Base-by-base conservation (phyloP, 176 grass and related monocot genomes). In the Juncus inflexus region DNA sequence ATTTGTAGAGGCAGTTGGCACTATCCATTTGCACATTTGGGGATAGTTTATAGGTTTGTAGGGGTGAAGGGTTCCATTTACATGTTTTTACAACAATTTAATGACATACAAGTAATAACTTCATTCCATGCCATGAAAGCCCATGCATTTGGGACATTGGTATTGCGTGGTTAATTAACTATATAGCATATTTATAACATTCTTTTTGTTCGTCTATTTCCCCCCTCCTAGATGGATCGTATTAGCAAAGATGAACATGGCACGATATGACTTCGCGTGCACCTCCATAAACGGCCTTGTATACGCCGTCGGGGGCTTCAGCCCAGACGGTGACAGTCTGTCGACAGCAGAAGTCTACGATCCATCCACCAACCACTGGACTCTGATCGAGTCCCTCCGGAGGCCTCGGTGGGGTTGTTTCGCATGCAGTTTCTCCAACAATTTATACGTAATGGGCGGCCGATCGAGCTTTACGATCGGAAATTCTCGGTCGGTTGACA, bases 401-500 rank as follows among this genome's bases (percentile, higher is more conserved):
- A 35, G 84, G 19, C 87, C 91, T 2, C 70, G 91, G 12, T 96
- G 76, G 79, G 87, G 87, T 1, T 87, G 79, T 58, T 96, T 96
- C 2, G 87, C 73, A 9, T 64, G 36, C 4, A 42, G 81, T 3
- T 74, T 90, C 7, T 7, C 42, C 2, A 51, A 55, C 58, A 78
- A 76, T 65, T 52, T 90, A 0, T 87, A 85, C 55, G 12, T 90
- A 63, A 76, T 96, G 91, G 87, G 79, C 2, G 91, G 91, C 9
- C 78, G 87, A 2, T 96, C 91, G 2, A 96, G 78, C 78, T 96
- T 96, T 72, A 87, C 76, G 0, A 90, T 87, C 2, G 91, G 91
- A 36, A 85, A 90, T 16, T 78, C 87, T 3, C 83, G 69, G 4
- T 80, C 45, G 2, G 7, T 85, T 1, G 84, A 90, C 40, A 38